A percentile compares a stretch with the other conserved stretches of the same genome.
phyloP scores from a whole-genome alignment of 116 monocot species.

The Trichopus zeylanicus region DNA sequence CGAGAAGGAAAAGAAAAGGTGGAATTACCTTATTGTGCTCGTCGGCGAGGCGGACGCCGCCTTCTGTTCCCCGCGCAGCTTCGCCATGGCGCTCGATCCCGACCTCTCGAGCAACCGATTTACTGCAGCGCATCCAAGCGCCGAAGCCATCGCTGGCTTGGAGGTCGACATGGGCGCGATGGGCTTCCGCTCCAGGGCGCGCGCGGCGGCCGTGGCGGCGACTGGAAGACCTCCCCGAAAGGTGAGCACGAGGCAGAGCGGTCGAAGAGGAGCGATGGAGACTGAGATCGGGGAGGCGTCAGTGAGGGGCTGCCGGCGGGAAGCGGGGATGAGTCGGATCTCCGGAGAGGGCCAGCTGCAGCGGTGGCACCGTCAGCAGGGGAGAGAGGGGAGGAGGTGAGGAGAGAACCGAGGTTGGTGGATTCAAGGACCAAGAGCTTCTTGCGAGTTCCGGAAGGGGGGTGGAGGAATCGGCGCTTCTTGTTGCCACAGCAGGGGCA shows the following conservation, averaged over 20 bases:
- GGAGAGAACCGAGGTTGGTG: too few species aligned
- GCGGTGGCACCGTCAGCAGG: background rate
- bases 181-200: too few species aligned
- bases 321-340: background rate
- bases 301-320: background rate
- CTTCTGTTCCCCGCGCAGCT: background rate
- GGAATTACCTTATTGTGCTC: background rate
- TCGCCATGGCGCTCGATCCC: background rate
- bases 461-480: constrained; percentile 26
- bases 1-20: background rate
- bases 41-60: background rate
- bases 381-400: too few species aligned
- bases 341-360: background rate
- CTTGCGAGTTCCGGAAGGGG: constrained; percentile 23
- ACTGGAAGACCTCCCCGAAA: background rate
- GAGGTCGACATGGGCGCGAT: background rate
- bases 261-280: background rate
- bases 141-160: background rate
- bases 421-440: constrained; percentile 25
- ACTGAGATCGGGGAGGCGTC: background rate
- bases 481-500: constrained; percentile 30
- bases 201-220: background rate
- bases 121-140: background rate
- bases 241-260: background rate
- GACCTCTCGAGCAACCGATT: background rate